Percentiles rank a stretch among this genome's conserved stretches.
phyloP scores from a whole-genome alignment of 352 stramenopile genomes.

The Globisporangium splendens region DNA sequence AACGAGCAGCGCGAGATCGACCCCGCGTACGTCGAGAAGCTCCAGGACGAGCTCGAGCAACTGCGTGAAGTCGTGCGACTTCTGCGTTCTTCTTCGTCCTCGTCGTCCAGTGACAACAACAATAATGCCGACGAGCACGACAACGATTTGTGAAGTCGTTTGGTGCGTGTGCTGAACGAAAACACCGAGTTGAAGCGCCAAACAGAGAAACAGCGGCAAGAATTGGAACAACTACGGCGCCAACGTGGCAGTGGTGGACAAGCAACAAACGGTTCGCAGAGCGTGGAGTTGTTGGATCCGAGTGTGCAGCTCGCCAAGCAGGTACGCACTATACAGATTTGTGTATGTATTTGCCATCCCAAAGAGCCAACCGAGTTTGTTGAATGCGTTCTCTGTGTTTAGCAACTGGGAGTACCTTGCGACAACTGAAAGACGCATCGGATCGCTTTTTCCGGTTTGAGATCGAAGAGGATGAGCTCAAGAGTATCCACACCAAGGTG shows the following conservation, averaged over 20 bases:
- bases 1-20: slow-evolving; percentile 88
- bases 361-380: not conserved
- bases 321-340: slow-evolving; percentile 13
- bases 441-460: slow-evolving; percentile 92
- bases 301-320: slow-evolving; percentile 27
- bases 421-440: slow-evolving; percentile 70
- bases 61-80: slow-evolving; percentile 64
- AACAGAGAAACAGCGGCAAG: slow-evolving; percentile 52
- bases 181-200: slow-evolving; percentile 66
- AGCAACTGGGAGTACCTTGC: slow-evolving; percentile 61
- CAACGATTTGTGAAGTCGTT: slow-evolving; percentile 25
- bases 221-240: slow-evolving; percentile 42
- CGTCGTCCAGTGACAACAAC: slow-evolving; percentile 9
- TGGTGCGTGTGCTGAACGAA: slow-evolving; percentile 57
- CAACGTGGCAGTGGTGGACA: not conserved
- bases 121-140: slow-evolving; percentile 25
- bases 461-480: slow-evolving; percentile 92
- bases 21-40: slow-evolving; percentile 82
- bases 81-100: slow-evolving; percentile 15
- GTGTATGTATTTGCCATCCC: not conserved
- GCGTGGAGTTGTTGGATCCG: slow-evolving; percentile 4
- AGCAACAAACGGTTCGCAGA: too few species aligned
- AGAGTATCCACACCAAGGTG: slow-evolving; percentile 51
- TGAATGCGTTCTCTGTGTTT: not conserved
- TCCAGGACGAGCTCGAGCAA: slow-evolving; percentile 80